Base-by-base conservation (phyloP, 2,329 filamentous ascomycete species). In the Cercospora brassicicola region DNA sequence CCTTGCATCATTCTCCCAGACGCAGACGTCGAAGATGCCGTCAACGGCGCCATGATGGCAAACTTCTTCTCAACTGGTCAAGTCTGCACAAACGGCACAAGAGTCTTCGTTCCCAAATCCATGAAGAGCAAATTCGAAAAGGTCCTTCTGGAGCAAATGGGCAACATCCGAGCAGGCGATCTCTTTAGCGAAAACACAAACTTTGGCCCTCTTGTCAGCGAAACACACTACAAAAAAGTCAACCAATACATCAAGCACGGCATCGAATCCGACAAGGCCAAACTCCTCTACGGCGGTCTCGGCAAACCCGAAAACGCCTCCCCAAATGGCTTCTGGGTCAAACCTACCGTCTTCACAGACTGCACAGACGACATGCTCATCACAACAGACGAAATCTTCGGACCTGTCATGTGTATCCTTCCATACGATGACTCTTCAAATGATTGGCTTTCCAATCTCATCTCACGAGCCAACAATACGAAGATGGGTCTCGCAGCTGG, bases 31-130 rank as follows among this genome's bases (percentile, higher is more conserved):
- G 89, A 92, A 56, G 87, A 88, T 74, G 93, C 93, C n/a, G 93
- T 92, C 36, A 90, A 96, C 75, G 91, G 92, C 31, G 93, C 92
- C 71, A 94, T 96, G 90, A 92, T 96, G 84, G 93, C 93, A 74
- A 96, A 96, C 80, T 96, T 96, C 82, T 96, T 91, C 84, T 93
- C 90, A 72, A 91, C 91, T 0, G 93, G 93, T 31, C 93, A 97
- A 80, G 93, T 96, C 61, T 97, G 93, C 85, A 96, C 93, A 61
- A 96, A 96, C 78, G 93, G 93, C 60, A 96, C 93, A 0, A 86
- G 93, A 10, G 93, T 96, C 36, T 96, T 96, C 78, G 86, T 97
- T 2, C 92, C 91, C 0, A 81, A 84, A 36, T 77, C 81, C 42
- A 84, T 93, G 78, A 89, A 93, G 77, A 66, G 81, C 13, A 83